Base-by-base conservation (phyloP, 805 yeast genomes). In the Hanseniaspora vineae region DNA sequence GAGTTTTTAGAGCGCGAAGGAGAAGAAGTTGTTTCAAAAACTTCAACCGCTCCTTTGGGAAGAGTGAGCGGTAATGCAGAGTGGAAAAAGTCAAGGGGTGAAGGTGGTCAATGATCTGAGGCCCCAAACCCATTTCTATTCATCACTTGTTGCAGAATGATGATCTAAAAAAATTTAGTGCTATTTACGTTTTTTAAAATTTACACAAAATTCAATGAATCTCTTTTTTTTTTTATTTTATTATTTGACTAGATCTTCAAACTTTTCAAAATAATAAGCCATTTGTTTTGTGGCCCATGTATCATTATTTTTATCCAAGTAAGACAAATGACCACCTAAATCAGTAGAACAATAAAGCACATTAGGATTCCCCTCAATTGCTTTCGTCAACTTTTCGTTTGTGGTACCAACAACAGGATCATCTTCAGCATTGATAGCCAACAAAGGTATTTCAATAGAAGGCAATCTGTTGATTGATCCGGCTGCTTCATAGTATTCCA, bases 21-120 rank as follows among this genome's bases (percentile, higher is more conserved):
- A 18, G 47, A 45, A 13, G 31, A 46, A 1, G 58, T 54, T 13
- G 40, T 43, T 14, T 45, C 37, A 14, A 33, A 48, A n/a, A 44
- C 44, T 9, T 46, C 48, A 11, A 43, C 56, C 2, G 42, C 45
- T 5, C 42, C 49, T 33, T 54, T 47, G 2, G 72, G 72, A 23
- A 59, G 97, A 49, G 82, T 84, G 58, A 80, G 88, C 44, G 97
- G 97, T 0, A 69, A 76, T 4, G 72, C 69, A 0, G 82, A 71
- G 43, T 89, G 97, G 97, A 82, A 83, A 1, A 58, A 66, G n/a
- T 51, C 70, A 0, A 69, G 97, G 55, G 95, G 96, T 1, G 97
- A 89, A 60, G 77, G 67, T 48, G 95, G 94, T 12, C 47, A 47
- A 23, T 59, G 46, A 49, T 23, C 8, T 23, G 29, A 23, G 29